Evolutionary conservation across 306 rosid species (phyloP).

Genomic region (Albizia julibrissin): DNA sequence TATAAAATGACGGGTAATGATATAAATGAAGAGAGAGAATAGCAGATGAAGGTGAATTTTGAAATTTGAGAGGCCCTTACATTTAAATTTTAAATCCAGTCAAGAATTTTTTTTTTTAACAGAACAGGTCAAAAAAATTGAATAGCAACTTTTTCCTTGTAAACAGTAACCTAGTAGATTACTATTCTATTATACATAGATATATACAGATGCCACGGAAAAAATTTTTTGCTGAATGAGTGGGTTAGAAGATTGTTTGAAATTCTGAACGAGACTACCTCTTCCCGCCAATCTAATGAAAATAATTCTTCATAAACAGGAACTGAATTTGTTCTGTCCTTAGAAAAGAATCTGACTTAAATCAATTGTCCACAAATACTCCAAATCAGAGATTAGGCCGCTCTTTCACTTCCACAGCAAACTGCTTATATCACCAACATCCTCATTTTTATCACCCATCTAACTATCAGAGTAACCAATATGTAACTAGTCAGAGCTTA

Average conservation of each 20-base stretch:
- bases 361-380: constrained; percentile 17
- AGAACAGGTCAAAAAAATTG: too few relatives aligned
- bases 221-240: neutral
- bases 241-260: constrained; percentile 5
- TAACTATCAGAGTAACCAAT: neutral
- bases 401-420: constrained; percentile 42
- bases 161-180: too few relatives aligned
- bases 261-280: constrained; percentile 7
- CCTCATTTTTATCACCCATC: constrained; percentile 29
- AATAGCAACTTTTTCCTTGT: too few relatives aligned
- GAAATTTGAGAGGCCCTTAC: too few relatives aligned
- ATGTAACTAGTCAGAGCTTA: too few relatives aligned
- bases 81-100: too few relatives aligned
- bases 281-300: constrained; percentile 40
- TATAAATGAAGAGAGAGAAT: too few relatives aligned
- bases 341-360: constrained; percentile 29
- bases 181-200: too few relatives aligned
- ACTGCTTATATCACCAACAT: constrained; percentile 38
- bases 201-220: neutral
- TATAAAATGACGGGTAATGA: too few relatives aligned
- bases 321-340: constrained; percentile 37
- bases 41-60: too few relatives aligned
- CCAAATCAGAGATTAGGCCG: neutral
- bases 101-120: too few relatives aligned
- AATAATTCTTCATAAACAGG: constrained; percentile 58